Evolutionary conservation across 139 green algal genomes (phyloP), one percentile per base, ranked within the genome.

Genomic region (Closterium sp.): DNA sequence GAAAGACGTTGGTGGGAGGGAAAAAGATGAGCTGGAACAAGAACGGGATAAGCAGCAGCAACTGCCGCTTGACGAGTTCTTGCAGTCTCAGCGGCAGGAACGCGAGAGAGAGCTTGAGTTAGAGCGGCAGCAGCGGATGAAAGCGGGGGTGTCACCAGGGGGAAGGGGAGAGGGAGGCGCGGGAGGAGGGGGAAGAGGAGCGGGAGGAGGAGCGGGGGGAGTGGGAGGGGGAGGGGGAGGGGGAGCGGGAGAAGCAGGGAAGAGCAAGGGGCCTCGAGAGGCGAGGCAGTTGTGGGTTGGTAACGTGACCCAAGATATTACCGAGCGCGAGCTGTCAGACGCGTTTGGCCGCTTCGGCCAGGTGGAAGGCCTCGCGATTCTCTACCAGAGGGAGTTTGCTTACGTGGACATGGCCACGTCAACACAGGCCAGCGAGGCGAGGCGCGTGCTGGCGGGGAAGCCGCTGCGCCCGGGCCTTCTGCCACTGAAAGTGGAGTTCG

Each of bases 271-370:
- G 62, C 62, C 62, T 79, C 62, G 62, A 79, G 62, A 79, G 17
- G 62, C 90, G 22, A 90, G 87, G 21, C 90, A 93, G 31, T 86
- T 93, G 24, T 93, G 90, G 90, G 90, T 93, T 13, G 90, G 90
- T 19, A 93, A 93, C 27, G 38, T 93, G 30, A 92, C 29, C 6
- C 9, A 1, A 0, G 42, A 93, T 30, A 28, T 91, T 19, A 86
- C 38, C 24, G 90, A 93, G 31, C 50, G 45, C 0, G 27, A 91
- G 32, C 7, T 93, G 11, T 27, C 30, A 91, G 90, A 91, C 42
- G 29, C 29, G 28, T 93, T 93, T 28, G 32, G 22, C 31, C 91
- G 91, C 24, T 91, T 87, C 4, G 90, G 90, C 24, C 50, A n/a
- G 86, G 30, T 93, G 28, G 90, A 93, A n/a, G 91, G 90, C 31